phyloP scores from a whole-genome alignment of 768 basidiomycete genomes.

The Suillus alpinus region DNA sequence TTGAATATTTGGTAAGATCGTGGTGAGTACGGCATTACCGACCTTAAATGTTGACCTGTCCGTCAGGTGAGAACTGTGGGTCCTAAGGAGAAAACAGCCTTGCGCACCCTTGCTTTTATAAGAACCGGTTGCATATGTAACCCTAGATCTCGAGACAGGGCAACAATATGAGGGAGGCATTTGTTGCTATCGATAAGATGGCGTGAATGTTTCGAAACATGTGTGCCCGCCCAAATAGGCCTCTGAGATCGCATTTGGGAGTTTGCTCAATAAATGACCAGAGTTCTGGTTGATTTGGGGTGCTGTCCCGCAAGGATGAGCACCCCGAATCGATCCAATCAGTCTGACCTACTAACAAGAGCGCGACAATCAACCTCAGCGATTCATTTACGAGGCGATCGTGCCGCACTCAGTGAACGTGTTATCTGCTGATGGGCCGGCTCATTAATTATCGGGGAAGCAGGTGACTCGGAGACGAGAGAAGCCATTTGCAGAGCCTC shows the following conservation, averaged over 20 bases:
- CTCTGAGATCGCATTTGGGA: slow-evolving; percentile 8
- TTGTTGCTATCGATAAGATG: slow-evolving; percentile 30
- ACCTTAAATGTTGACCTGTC: slow-evolving; percentile 30
- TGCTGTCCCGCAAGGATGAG: slow-evolving; percentile 17
- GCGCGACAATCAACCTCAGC: background rate
- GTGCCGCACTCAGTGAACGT: slow-evolving; percentile 1
- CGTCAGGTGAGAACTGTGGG: slow-evolving; percentile 30
- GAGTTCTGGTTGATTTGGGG: slow-evolving; percentile 23
- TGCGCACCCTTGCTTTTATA: slow-evolving; percentile 29
- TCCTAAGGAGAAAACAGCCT: slow-evolving; percentile 22
- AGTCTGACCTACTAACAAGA: slow-evolving; percentile 5
- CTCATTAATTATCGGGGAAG: background rate
- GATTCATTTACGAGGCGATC: background rate
- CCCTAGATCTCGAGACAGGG: slow-evolving; percentile 21
- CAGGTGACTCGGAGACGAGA: slow-evolving; percentile 1
- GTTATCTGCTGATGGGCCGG: background rate
- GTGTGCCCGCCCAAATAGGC: slow-evolving; percentile 17
- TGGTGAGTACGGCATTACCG: slow-evolving; percentile 20
- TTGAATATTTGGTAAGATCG: slow-evolving; percentile 10
- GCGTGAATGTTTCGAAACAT: slow-evolving; percentile 22
- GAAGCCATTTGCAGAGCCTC: slow-evolving; percentile 11
- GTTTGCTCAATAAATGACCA: slow-evolving; percentile 20
- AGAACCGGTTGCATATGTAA: slow-evolving; percentile 13
- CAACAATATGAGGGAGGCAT: slow-evolving; percentile 17
- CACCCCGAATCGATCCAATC: slow-evolving; percentile 1